A percentile compares a stretch with the other conserved stretches of the same genome.
phyloP scores from a whole-genome alignment of 495 filamentous ascomycete species.

The Collariella sp. region DNA sequence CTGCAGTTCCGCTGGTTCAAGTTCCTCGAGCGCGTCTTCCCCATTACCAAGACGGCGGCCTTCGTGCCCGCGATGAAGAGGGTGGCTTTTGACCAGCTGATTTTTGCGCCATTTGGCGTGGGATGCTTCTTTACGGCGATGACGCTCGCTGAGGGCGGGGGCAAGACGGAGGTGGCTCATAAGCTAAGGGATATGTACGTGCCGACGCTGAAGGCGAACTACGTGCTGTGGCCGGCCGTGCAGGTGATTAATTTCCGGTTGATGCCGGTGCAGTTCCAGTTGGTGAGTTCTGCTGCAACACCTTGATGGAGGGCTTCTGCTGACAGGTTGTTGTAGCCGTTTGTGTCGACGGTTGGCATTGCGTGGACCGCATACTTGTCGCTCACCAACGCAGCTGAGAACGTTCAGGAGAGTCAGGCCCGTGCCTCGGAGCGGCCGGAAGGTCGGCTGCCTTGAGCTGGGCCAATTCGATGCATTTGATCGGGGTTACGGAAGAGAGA shows the following conservation, averaged over 20 bases:
- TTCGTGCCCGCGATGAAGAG: constrained; percentile 76
- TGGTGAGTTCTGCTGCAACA: constrained; percentile 54
- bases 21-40: constrained; percentile 75
- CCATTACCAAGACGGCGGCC: constrained; percentile 66
- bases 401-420: constrained; percentile 27
- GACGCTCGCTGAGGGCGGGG: constrained; percentile 92
- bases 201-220: constrained; percentile 93
- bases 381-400: constrained; percentile 81
- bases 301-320: not conserved
- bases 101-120: constrained; percentile 89
- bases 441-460: constrained; percentile 2
- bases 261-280: constrained; percentile 91
- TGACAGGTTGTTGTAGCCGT: constrained; percentile 54
- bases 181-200: constrained; percentile 93
- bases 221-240: constrained; percentile 88
- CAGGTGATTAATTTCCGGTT: constrained; percentile 96
- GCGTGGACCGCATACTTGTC: constrained; percentile 99
- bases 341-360: constrained; percentile 93
- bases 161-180: constrained; percentile 62
- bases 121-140: constrained; percentile 90
- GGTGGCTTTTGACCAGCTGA: constrained; percentile 87
- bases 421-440: not conserved
- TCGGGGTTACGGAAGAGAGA: not conserved
- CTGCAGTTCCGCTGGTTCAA: constrained; percentile 96
- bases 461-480: too few species aligned